Base-by-base conservation (phyloP, 2,329 filamentous ascomycete genomes). In the Fusarium mangiferae region DNA sequence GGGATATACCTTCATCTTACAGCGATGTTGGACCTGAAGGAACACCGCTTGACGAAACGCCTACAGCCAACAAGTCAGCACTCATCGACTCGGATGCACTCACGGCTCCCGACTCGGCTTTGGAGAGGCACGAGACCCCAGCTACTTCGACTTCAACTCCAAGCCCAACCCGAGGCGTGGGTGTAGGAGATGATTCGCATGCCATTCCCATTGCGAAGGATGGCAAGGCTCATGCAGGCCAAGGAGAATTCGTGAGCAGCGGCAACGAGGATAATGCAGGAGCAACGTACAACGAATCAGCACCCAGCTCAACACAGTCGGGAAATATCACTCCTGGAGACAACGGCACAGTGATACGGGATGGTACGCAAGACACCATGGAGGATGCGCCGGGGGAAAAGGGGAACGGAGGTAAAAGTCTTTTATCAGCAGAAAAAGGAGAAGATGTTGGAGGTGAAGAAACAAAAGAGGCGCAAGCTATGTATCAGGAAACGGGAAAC, bases 1-100 rank as follows among this genome's bases (percentile, higher is more conserved):
- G 77, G 58, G 79, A 83, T 61, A 82, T 84, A 44, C 79, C 81
- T 22, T 82, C 82, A 13, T 84, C 82, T 1, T 84, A 84, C 66
- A 84, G 82, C 62, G 82, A 84, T 36, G 75, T 78, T 35, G 77
- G 73, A 44, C 70, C 67, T 36, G 77, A 78, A 28, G 77, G 74
- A 52, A 63, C 70, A 28, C 68, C 67, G 12, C 51, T 64, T 28
- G 74, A 78, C 14, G 74, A 78, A 63, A 77, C 68, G 7, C 72
- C 74, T 35, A 51, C 70, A n/a, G 70, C 68, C n/a, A 65, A 78
- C 15, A 77, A 63, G 24, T 28, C 55, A 26, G 55, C 35, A 22
- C 61, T 68, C 24, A 44, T 76, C 33, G 74, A 72, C 38, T 68
- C 72, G 33, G 65, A 66, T 56, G 46, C 55, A 17, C 33, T 57